A percentile compares a stretch with the other conserved stretches of the same genome.
Evolutionary conservation across 768 basidiomycete species (phyloP).

Genomic region (Boletellus ananas): DNA sequence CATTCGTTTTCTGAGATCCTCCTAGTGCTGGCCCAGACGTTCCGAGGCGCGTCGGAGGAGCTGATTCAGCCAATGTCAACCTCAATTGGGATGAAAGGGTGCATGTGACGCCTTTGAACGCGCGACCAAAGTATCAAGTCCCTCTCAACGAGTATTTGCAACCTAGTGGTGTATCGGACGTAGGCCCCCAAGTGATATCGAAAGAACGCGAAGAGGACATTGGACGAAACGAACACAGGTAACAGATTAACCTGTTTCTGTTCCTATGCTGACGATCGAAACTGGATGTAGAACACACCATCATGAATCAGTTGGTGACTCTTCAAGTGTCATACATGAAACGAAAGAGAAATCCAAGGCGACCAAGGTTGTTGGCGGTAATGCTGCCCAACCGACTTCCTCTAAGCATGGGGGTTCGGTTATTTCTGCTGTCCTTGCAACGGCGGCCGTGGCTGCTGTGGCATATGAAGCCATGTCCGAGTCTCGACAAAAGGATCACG

Average conservation of each 20-base stretch:
- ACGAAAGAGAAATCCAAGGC: neutral
- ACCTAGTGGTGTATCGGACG: neutral
- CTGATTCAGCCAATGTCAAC: neutral
- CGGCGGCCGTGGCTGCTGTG: constrained; percentile 10
- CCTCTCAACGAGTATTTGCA: constrained; percentile 16
- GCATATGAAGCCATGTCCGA: constrained; percentile 10
- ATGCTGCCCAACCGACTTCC: neutral
- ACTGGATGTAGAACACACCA: neutral
- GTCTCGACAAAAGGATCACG: constrained; percentile 1
- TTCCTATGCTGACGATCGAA: neutral
- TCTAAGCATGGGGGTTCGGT: constrained; percentile 8
- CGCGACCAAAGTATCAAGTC: constrained; percentile 12
- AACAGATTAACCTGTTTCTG: neutral
- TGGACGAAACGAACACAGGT: constrained; percentile 4
- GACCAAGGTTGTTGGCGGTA: neutral
- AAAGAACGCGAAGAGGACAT: neutral
- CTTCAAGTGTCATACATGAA: neutral
- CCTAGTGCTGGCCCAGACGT: neutral
- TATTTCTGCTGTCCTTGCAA: constrained; percentile 9
- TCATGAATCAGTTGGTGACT: neutral
- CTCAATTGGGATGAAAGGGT: constrained; percentile 3
- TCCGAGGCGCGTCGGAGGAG: neutral
- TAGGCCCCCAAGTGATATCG: neutral
- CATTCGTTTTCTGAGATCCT: neutral
- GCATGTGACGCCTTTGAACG: neutral